These are phyloP conservation scores for Gaillardinia entomophila DNA, from an alignment of 805 yeast species.

Conservation along the genomic window DNA sequence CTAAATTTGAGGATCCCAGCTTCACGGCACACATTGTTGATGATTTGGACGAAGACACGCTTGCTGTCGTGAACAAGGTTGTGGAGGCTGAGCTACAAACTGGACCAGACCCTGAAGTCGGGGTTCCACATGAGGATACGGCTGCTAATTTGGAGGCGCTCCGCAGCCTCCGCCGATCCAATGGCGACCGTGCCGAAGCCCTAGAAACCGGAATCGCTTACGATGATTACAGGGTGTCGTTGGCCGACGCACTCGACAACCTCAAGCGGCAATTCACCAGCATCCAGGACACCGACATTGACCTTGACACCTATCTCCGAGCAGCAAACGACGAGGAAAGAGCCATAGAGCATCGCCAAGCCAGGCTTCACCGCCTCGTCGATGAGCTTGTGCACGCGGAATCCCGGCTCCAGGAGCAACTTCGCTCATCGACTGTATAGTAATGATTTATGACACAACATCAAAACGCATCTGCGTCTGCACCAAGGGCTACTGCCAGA, in stretches of 20 bases:
- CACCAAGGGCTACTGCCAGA: no score
- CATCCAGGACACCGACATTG: conserved; percentile 10
- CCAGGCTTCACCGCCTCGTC: conserved; percentile 16
- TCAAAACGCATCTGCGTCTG: background rate
- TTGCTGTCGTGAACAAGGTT: conserved; percentile 11
- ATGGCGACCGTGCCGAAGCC: background rate
- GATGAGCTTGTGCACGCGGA: conserved; percentile 15
- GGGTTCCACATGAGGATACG: no score
- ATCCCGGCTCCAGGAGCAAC: conserved; percentile 5
- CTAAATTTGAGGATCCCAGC: conserved; percentile 19
- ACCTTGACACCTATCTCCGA: conserved; percentile 5
- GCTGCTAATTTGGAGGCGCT: background rate
- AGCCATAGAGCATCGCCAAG: conserved; percentile 12
- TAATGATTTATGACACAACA: background rate
- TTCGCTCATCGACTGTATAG: no score
- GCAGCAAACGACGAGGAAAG: conserved; percentile 12
- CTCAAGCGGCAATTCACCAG: no score
- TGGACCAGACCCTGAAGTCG: background rate
- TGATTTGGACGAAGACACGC: conserved; percentile 26
- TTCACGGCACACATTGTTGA: conserved; percentile 12
- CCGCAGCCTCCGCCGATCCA: background rate
- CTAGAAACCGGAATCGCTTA: background rate
- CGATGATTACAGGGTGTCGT: background rate
- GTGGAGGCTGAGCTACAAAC: conserved; percentile 10
- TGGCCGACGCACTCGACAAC: background rate